Evolutionary conservation across 441 rosid genomes (phyloP), one percentile per base, ranked within the genome.

Genomic region (Syzygium syzygioides): DNA sequence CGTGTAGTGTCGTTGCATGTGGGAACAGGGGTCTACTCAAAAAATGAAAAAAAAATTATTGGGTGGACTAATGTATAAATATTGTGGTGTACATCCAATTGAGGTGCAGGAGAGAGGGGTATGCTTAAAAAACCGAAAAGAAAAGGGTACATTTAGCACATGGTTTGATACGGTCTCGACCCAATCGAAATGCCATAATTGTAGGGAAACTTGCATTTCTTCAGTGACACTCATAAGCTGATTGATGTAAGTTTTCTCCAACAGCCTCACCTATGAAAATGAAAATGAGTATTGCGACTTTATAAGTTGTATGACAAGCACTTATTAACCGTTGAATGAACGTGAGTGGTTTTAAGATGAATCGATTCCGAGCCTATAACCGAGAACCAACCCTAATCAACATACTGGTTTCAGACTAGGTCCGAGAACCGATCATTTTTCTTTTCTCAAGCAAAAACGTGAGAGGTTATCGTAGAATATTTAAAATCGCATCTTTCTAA

Each of bases 321-420:
- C 34, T n/a, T n/a, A 3, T n/a, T 62, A 62, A 62, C 4, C 8
- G 34, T 14, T 14, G 9, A 11, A 62, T 0, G 10, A 62, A 19
- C 9, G 10, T n/a, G 19, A 14, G 19, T n/a, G 34, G 6, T 62
- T n/a, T 0, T n/a, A n/a, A 62, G 19, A 62, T 62, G 34, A 34
- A 62, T 62, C 2, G 30, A 62, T 62, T 62, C 68, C 19, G 2
- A n/a, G 2, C 19, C 4, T 62, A 62, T n/a, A n/a, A 62, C 14
- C 6, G 5, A 2, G 3, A n/a, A 62, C 10, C 9, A 62, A n/a
- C 34, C 68, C 17, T n/a, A 62, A 3, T 0, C 0, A 62, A n/a
- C 0, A 2, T 2, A n/a, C 8, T 0, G 0, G 2, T 14, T 62
- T 62, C 1, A 62, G 0, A 62, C 6, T 62, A 0, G 5, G n/a